Evolutionary conservation across 306 rosid species (phyloP), one percentile per base, ranked within the genome.

Genomic region (Quillaja saponaria): DNA sequence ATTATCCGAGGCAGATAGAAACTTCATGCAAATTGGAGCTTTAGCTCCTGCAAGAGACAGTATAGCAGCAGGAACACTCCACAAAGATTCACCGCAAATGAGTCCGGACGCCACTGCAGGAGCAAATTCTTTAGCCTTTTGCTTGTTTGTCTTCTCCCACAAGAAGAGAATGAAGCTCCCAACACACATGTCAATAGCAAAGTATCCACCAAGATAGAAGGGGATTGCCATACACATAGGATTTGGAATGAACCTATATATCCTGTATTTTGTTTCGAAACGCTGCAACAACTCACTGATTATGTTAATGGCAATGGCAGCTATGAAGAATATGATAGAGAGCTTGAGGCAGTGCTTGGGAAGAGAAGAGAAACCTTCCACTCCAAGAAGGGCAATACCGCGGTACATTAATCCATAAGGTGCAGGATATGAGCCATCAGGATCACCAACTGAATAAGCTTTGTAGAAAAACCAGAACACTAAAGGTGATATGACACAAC

Each of bases 1-100:
- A 41, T 82, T 80, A 9, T 38, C 79, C 15, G 84, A 19, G 21
- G 71, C 61, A 48, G 87, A 74, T 0, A 85, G 54, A 49, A 88
- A 88, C 80, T 77, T 82, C 96, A 85, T 88, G 77, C 90, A 85
- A 25, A 88, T 82, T 4, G 96, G 96, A 50, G 96, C 71, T 0
- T 59, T 76, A 3, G 65, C 61, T 20, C 80, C 76, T 1, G 66
- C 79, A 15, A 88, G 76, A 28, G 90, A 45, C 2, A 88, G 79
- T 13, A 85, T 55, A 33, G 90, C 87, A 38, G 90, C 82, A 0
- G 92, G 96, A 58, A 88, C 75, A 18, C 90, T 79, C 90, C 92
- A 88, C 74, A 85, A 64, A 4, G 92, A 85, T 6, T 88, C 87
- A 3, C 96, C 92, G 35, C 92, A 85, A 1, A 88, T 85, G 44